Conservation (phyloP, 1,284 basidiomycete genomes). For the Taiwanofungus camphoratus region DNA sequence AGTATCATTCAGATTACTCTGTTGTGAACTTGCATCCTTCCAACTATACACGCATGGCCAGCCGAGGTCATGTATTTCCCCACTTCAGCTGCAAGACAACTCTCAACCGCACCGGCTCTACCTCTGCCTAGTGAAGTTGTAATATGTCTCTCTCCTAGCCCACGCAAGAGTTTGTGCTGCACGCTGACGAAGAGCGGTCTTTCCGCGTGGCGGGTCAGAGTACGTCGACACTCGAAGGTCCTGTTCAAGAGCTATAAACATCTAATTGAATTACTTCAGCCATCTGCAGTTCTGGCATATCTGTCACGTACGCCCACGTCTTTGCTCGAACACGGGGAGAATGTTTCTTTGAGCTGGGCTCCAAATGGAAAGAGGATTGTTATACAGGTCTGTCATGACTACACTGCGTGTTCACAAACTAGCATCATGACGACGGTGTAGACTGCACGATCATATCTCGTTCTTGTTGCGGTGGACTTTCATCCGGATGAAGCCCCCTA, state of each 20-base stretch:
- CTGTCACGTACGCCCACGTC: conserved; percentile 73
- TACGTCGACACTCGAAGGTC: conserved; percentile 39
- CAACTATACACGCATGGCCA: too few relatives aligned
- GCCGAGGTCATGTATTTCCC: conserved; percentile 76
- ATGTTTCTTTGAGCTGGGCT: conserved; percentile 70
- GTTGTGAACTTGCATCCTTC: too few relatives aligned
- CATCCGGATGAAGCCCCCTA: conserved; percentile 53
- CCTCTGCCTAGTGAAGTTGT: conserved; percentile 59
- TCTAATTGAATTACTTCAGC: conserved; percentile 39
- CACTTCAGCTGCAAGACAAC: conserved; percentile 66
- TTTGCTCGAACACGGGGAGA: conserved; percentile 77
- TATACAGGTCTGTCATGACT: conserved; percentile 53
- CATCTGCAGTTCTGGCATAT: conserved; percentile 71
- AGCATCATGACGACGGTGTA: conserved; percentile 20
- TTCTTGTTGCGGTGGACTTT: conserved; percentile 68
- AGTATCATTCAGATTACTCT: too few relatives aligned
- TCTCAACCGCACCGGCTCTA: conserved; percentile 60
- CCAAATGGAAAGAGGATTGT: conserved; percentile 74
- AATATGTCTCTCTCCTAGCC: conserved; percentile 56
- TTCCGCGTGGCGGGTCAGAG: conserved; percentile 80
- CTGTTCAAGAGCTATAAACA: background rate
- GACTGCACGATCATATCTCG: conserved; percentile 76
- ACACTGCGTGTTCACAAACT: background rate
- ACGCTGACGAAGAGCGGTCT: conserved; percentile 63
- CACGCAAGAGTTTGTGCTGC: conserved; percentile 76